Percentiles rank a stretch among this genome's conserved stretches.
phyloP scores from a whole-genome alignment of 2,329 filamentous ascomycete genomes.

The Epichloe typhina region DNA sequence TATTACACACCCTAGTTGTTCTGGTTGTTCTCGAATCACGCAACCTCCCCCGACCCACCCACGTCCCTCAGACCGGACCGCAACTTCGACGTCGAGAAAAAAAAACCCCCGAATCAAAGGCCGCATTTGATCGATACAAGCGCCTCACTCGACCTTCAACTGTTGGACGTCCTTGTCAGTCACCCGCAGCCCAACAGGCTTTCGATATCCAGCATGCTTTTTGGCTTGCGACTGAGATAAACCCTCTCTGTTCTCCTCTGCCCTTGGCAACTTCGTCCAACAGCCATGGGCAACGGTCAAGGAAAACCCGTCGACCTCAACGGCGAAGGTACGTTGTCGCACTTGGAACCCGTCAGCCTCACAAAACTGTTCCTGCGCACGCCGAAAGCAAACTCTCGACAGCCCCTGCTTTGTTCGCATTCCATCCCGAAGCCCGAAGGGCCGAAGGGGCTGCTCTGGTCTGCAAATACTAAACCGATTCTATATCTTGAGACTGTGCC shows the following conservation, averaged over 20 bases:
- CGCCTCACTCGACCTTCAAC: neutral
- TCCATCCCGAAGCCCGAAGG: too few species aligned
- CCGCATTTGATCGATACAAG: neutral
- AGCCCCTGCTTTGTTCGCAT: too few species aligned
- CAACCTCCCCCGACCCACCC: neutral
- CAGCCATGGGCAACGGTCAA: conserved; percentile 90
- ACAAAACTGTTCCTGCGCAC: neutral
- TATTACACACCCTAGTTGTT: neutral
- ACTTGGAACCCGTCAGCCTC: conserved; percentile 6
- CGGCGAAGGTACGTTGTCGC: conserved; percentile 60
- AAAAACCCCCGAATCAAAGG: neutral
- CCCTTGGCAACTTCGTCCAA: conserved; percentile 14
- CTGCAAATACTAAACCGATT: too few species aligned
- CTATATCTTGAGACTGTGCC: neutral
- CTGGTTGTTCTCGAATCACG: conserved; percentile 4
- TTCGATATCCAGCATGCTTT: conserved; percentile 13
- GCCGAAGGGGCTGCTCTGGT: too few species aligned
- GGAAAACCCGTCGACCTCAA: conserved; percentile 86
- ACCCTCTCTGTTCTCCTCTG: conserved; percentile 10
- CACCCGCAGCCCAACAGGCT: conserved; percentile 1
- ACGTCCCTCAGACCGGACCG: neutral
- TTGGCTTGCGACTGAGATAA: conserved; percentile 13
- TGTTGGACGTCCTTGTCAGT: neutral
- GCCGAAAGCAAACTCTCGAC: neutral
- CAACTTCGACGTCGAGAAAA: neutral